A percentile compares a stretch with the other conserved stretches of the same genome.
Conservation (phyloP, 106 monocot species). For the Allium cepa region DNA sequence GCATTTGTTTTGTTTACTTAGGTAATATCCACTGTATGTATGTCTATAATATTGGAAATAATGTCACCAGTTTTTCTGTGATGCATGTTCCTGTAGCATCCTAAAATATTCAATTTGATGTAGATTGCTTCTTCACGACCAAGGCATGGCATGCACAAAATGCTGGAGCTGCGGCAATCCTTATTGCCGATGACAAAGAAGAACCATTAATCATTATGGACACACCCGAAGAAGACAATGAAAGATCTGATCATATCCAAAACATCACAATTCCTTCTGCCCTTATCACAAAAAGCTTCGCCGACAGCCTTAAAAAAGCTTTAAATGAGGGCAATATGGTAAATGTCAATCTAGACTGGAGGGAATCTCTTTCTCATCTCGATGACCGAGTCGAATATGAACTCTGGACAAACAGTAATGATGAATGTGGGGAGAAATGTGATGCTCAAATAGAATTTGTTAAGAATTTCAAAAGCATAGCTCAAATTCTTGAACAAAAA, state of each 20-base stretch:
- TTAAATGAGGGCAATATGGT: slow-evolving; percentile 50
- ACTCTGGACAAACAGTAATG: slow-evolving; percentile 79
- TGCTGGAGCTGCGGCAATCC: slow-evolving; percentile 39
- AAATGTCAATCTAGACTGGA: slow-evolving; percentile 69
- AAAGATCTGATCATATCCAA: slow-evolving; percentile 17
- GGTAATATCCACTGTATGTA: too few species aligned
- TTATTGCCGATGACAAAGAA: slow-evolving; percentile 32
- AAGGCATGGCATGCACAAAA: slow-evolving; percentile 47
- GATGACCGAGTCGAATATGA: slow-evolving; percentile 85
- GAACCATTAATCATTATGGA: slow-evolving; percentile 45
- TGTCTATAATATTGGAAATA: too few species aligned
- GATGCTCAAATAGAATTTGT: slow-evolving; percentile 81
- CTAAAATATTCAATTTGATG: background rate
- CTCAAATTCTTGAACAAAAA: slow-evolving; percentile 65
- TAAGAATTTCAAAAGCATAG: slow-evolving; percentile 64
- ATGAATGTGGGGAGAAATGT: slow-evolving; percentile 76
- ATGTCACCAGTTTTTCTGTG: too few species aligned
- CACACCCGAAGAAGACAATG: slow-evolving; percentile 29
- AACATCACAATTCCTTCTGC: slow-evolving; percentile 39
- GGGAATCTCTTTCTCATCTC: slow-evolving; percentile 76
- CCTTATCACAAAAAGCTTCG: slow-evolving; percentile 41
- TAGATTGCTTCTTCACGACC: slow-evolving; percentile 38
- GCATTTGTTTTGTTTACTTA: slow-evolving; percentile 14
- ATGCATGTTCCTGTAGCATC: too few species aligned
- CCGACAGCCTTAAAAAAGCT: slow-evolving; percentile 55